Conservation (phyloP, 108 stramenopile genomes). For the Cyclostephanos tholiformis region DNA sequence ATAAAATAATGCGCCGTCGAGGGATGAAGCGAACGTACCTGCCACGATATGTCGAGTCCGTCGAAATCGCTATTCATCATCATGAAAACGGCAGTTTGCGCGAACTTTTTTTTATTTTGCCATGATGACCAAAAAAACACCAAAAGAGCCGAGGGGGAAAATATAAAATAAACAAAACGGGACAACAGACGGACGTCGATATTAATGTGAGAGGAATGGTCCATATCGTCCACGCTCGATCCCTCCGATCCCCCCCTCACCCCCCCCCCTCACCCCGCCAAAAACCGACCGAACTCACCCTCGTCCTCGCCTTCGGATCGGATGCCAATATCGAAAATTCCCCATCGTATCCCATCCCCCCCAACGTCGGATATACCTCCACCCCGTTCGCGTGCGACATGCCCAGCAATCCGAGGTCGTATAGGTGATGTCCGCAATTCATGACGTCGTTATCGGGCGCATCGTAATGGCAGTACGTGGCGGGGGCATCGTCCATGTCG, state of each 20-base stretch:
- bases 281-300: conserved; percentile 12
- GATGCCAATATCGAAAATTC: conserved; percentile 21
- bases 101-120: conserved; percentile 25
- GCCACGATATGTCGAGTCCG: conserved; percentile 33
- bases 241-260: too few species aligned
- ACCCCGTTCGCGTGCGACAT: conserved; percentile 21
- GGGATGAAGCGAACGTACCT: too few species aligned
- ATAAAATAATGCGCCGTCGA: too few species aligned
- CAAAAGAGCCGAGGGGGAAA: too few species aligned
- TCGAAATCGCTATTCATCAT: conserved; percentile 28
- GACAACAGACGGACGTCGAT: too few species aligned
- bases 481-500: not conserved
- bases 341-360: conserved; percentile 5
- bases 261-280: not conserved
- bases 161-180: too few species aligned
- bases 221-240: too few species aligned
- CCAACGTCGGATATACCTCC: conserved; percentile 18
- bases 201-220: too few species aligned
- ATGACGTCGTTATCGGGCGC: not conserved
- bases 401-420: conserved; percentile 31
- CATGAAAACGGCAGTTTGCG: conserved; percentile 16
- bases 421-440: conserved; percentile 18
- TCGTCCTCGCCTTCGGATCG: conserved; percentile 10
- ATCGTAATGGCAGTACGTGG: conserved; percentile 14
- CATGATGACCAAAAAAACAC: too few species aligned